Evolutionary conservation across 352 stramenopile species (phyloP).

Genomic region (Phytophthora chlamydospora): DNA sequence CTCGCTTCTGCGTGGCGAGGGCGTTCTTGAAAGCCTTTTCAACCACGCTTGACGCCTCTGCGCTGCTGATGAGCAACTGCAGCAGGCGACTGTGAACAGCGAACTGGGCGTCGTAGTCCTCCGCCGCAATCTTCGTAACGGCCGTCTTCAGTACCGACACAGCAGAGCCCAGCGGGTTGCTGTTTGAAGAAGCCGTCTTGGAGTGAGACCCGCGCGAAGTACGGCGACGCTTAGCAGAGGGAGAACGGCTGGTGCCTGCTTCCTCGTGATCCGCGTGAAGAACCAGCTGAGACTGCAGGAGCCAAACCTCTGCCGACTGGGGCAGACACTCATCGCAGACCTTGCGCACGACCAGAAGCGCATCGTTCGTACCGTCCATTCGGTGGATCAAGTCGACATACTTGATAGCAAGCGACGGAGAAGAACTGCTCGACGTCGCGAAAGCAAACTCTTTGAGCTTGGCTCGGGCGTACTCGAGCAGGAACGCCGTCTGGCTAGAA

Average conservation of each 20-base stretch:
- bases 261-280: constrained; percentile 51
- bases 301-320: constrained; percentile 55
- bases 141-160: constrained; percentile 59
- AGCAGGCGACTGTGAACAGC: constrained; percentile 57
- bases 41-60: constrained; percentile 31
- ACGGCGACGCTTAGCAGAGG: constrained; percentile 58
- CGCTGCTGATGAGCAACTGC: constrained; percentile 54
- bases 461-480: constrained; percentile 59
- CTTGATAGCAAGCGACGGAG: constrained; percentile 47
- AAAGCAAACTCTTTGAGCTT: constrained; percentile 64
- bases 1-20: constrained; percentile 46
- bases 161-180: constrained; percentile 41
- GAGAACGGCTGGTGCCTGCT: constrained; percentile 9
- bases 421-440: constrained; percentile 18
- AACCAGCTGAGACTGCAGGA: constrained; percentile 77
- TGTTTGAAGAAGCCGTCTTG: constrained; percentile 6
- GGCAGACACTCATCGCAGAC: constrained; percentile 46
- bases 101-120: constrained; percentile 55
- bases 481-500: constrained; percentile 41
- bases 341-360: constrained; percentile 49
- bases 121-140: constrained; percentile 42
- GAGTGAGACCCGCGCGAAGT: constrained; percentile 40
- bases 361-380: constrained; percentile 55
- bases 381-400: constrained; percentile 81
- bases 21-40: constrained; percentile 63